A percentile compares a stretch with the other conserved stretches of the same genome.
These are phyloP conservation scores for Vaccinium corymbosum DNA, from an alignment of 148 eudicot species.

Conservation along the genomic window DNA sequence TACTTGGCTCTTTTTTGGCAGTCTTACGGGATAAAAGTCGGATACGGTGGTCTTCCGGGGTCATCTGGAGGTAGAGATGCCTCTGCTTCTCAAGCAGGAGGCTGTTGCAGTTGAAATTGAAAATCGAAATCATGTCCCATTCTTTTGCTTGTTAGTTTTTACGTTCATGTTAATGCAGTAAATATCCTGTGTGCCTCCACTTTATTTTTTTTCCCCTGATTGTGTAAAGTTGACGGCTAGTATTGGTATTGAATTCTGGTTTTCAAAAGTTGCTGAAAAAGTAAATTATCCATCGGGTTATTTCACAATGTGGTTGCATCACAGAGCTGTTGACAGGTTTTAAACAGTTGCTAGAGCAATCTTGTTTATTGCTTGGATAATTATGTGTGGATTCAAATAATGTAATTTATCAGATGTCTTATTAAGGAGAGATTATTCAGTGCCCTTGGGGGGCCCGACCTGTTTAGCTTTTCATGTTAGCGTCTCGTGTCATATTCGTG, in stretches of 20 bases:
- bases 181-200: not conserved
- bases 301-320: not conserved
- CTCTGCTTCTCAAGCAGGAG: slow-evolving; percentile 65
- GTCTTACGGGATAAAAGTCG: slow-evolving; percentile 92
- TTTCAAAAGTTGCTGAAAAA: not conserved
- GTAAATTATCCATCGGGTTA: not conserved
- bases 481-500: too few relatives aligned
- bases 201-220: not conserved
- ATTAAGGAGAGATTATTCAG: not conserved
- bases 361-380: not conserved
- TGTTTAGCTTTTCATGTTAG: too few relatives aligned
- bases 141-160: not conserved
- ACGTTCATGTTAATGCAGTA: not conserved
- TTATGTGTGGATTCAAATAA: not conserved
- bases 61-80: slow-evolving; percentile 73
- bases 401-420: not conserved
- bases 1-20: slow-evolving; percentile 25
- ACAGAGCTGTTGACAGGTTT: not conserved
- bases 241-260: not conserved
- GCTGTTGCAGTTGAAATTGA: slow-evolving; percentile 53
- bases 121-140: not conserved
- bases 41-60: slow-evolving; percentile 88
- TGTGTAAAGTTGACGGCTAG: slow-evolving; percentile 5
- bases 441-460: too few relatives aligned
- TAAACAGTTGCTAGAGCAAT: not conserved